phyloP scores from a whole-genome alignment of 805 yeast species.

The Kodamaea leandrae region DNA sequence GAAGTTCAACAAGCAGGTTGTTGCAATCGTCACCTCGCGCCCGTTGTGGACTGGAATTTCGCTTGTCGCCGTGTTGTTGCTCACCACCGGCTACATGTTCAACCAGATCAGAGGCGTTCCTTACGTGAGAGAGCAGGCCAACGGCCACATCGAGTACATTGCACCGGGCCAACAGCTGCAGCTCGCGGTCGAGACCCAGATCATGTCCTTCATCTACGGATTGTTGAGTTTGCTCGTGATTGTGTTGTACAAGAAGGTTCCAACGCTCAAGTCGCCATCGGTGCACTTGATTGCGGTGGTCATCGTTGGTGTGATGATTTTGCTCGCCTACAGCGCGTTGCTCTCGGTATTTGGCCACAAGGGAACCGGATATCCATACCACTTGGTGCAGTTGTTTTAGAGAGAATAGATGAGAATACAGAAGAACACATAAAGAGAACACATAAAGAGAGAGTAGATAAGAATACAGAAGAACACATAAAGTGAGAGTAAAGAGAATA shows the following conservation, averaged over 20 bases:
- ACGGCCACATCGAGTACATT: constrained; percentile 40
- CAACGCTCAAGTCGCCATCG: constrained; percentile 43
- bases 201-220: constrained; percentile 73
- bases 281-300: constrained; percentile 50
- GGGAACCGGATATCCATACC: constrained; percentile 74
- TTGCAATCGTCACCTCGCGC: constrained; percentile 45
- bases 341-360: constrained; percentile 68
- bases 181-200: constrained; percentile 85
- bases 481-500: not conserved
- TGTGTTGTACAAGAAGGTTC: constrained; percentile 55
- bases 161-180: constrained; percentile 69
- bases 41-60: constrained; percentile 72
- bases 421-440: not conserved
- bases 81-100: constrained; percentile 91
- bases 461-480: not conserved
- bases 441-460: not conserved
- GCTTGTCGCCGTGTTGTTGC: constrained; percentile 62
- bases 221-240: constrained; percentile 59
- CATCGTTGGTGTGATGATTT: constrained; percentile 43
- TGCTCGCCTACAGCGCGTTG: constrained; percentile 60
- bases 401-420: constrained; percentile 1
- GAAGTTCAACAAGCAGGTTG: constrained; percentile 31
- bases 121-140: constrained; percentile 48
- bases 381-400: constrained; percentile 35
- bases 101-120: constrained; percentile 76